Conservation (phyloP, 208 protist species). For the Acanthamoeba lugdunensis region DNA sequence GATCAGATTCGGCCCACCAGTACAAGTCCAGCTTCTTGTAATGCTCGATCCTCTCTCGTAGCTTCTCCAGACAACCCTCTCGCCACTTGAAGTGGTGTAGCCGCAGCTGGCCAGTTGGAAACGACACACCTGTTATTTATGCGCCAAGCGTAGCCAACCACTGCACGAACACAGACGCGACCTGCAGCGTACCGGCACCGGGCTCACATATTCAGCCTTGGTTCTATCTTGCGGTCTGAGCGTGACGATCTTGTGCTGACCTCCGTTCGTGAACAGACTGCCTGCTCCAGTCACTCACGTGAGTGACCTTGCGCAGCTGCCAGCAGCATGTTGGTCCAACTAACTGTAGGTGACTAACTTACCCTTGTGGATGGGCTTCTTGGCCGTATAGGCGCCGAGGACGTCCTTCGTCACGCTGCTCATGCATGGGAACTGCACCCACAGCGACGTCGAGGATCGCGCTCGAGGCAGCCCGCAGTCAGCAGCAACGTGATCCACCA, state of each 20-base stretch:
- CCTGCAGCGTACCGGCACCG: too few relatives aligned
- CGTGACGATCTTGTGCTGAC: neutral
- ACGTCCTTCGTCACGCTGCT: neutral
- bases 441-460: neutral
- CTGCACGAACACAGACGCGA: too few relatives aligned
- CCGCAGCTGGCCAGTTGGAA: too few relatives aligned
- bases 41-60: neutral
- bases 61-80: neutral
- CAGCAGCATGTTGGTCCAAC: too few relatives aligned
- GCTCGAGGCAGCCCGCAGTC: neutral
- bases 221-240: too few relatives aligned
- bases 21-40: neutral
- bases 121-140: too few relatives aligned
- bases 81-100: constrained; percentile 54
- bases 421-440: neutral
- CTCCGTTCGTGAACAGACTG: neutral
- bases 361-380: neutral
- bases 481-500: constrained; percentile 3
- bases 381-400: too few relatives aligned
- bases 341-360: too few relatives aligned
- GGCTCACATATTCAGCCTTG: too few relatives aligned
- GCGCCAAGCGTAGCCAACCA: too few relatives aligned
- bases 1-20: neutral
- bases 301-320: too few relatives aligned
- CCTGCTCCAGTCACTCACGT: too few relatives aligned